Base-by-base conservation (phyloP, 2,329 filamentous ascomycete species). In the Ciborinia camelliae region DNA sequence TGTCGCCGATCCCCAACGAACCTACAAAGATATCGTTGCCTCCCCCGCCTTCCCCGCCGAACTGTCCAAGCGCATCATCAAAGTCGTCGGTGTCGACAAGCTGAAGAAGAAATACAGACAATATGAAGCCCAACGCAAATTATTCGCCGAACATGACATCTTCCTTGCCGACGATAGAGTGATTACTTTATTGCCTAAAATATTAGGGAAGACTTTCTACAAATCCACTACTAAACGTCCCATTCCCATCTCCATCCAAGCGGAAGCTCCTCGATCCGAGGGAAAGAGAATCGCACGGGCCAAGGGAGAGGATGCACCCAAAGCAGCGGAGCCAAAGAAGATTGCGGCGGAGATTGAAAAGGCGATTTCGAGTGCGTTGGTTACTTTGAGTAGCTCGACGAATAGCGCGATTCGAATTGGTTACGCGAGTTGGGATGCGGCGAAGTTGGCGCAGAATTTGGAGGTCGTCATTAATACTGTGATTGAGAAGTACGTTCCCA, bases 101-200 rank as follows among this genome's bases (percentile, higher is more conserved):
- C 82, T 99, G 72, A 94, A 94, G 80, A 84, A 88, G 71, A 94
- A 95, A 80, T 97, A 90, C 83, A 88, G 90, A 81, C 86, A 90
- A 67, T 99, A 91, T 78, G 95, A 99, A 80, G 87, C 86, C 62
- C 88, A 91, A 77, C 84, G 95, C 69, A 91, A 95, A 77, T 84
- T 99, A 43, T 85, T 89, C 68, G 81, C 86, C 52, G 91, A 97
- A 77, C 92, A 97, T 77, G 95, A 98, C 76, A 81, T 98, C 64
- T 98, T 99, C 80, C 83, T 99, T 65, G 94, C 90, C 61, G 95
- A 99, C 76, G 91, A 97, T 74, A 84, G 95, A 57, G 90, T 99
- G 72, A 82, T 88, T 74, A 88, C 84, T 75, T 80, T 82, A 35
- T 83, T 98, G 66, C 91, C 93, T 64, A 84, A 86, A 69, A 81